A percentile compares a stretch with the other conserved stretches of the same genome.
These are phyloP conservation scores for Cladophialophora yegresii DNA, from an alignment of 2,329 filamentous ascomycete species.

Conservation along the genomic window DNA sequence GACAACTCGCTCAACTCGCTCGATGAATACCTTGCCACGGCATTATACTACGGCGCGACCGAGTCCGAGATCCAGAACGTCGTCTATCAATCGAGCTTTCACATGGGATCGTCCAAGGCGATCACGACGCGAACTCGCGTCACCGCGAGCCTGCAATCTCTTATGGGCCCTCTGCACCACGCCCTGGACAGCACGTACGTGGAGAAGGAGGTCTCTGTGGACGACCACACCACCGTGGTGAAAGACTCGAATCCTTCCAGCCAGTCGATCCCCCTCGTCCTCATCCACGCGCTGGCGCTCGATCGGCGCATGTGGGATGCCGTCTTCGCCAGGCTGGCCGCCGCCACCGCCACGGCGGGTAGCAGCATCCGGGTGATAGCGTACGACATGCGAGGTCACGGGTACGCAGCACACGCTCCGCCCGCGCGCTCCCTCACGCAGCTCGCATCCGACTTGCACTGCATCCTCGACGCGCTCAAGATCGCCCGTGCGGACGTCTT, in stretches of 20 bases:
- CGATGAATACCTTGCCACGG: constrained; percentile 8
- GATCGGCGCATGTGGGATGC: constrained; percentile 23
- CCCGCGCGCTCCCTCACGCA: constrained; percentile 3
- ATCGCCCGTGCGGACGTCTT: constrained; percentile 16
- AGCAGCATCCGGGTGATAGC: constrained; percentile 8
- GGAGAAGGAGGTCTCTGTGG: constrained; percentile 8
- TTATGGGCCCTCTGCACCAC: constrained; percentile 3
- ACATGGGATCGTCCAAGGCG: not conserved
- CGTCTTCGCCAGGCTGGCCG: constrained; percentile 9
- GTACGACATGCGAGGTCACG: constrained; percentile 21
- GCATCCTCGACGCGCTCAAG: constrained; percentile 5
- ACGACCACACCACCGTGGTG: constrained; percentile 13
- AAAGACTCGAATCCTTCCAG: constrained; percentile 10
- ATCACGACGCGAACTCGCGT: constrained; percentile 8
- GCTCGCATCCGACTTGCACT: constrained; percentile 12
- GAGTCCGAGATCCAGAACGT: constrained; percentile 19
- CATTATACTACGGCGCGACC: constrained; percentile 12
- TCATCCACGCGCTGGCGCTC: constrained; percentile 17
- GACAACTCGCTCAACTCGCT: constrained; percentile 4
- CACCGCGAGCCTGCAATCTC: not conserved
- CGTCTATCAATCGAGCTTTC: constrained; percentile 9
- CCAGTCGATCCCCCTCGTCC: constrained; percentile 10
- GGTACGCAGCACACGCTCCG: constrained; percentile 12
- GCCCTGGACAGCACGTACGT: not conserved
- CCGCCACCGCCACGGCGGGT: not conserved